These are phyloP conservation scores for Pseudoperonospora humuli DNA, from an alignment of 352 stramenopile genomes.

Conservation along the genomic window DNA sequence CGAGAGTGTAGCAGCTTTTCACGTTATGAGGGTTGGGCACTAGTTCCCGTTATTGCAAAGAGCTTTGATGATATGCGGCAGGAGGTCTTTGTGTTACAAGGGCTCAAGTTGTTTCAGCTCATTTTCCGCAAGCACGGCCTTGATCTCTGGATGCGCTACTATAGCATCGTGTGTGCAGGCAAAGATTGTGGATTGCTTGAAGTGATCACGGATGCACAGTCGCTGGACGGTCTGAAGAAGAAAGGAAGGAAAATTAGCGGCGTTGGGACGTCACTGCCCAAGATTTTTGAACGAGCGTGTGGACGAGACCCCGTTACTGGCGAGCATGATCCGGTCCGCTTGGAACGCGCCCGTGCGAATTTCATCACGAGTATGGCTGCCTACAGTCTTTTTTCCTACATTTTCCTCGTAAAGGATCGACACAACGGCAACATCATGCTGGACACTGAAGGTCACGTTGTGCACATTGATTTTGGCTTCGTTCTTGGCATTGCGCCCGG, in stretches of 20 bases:
- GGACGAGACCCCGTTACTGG: slow-evolving; percentile 34
- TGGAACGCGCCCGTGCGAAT: slow-evolving; percentile 83
- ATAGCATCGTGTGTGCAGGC: slow-evolving; percentile 91
- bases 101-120: slow-evolving; percentile 89
- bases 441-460: slow-evolving; percentile 89
- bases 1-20: slow-evolving; percentile 58
- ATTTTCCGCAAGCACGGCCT: slow-evolving; percentile 89
- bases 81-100: slow-evolving; percentile 94
- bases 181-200: slow-evolving; percentile 91
- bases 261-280: slow-evolving; percentile 23
- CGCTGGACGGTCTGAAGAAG: slow-evolving; percentile 93
- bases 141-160: slow-evolving; percentile 90
- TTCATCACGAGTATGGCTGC: slow-evolving; percentile 93
- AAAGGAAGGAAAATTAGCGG: slow-evolving; percentile 42
- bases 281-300: slow-evolving; percentile 49
- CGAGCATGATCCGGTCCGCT: slow-evolving; percentile 29
- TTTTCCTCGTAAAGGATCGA: slow-evolving; percentile 95
- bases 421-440: slow-evolving; percentile 99
- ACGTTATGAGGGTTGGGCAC: slow-evolving; percentile 70
- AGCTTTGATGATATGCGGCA: slow-evolving; percentile 96
- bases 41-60: slow-evolving; percentile 93
- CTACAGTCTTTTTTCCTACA: slow-evolving; percentile 95
- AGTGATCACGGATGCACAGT: slow-evolving; percentile 92
- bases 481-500: slow-evolving; percentile 95
- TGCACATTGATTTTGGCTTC: slow-evolving; percentile 99